Base-by-base conservation (phyloP, 2,329 filamentous ascomycete genomes). In the Trichoderma atroviride region DNA sequence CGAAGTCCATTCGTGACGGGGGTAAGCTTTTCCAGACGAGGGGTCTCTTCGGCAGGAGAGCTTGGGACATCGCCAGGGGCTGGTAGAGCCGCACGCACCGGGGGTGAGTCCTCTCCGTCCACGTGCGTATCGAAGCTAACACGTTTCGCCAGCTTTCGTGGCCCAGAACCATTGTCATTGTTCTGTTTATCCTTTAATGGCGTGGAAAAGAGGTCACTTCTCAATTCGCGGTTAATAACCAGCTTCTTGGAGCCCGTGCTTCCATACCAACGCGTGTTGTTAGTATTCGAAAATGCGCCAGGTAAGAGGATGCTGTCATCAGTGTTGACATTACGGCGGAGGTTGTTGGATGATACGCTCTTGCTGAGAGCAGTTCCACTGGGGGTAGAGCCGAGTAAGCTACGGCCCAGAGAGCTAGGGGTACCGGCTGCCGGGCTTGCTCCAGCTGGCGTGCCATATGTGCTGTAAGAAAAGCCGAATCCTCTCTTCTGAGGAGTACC, bases 401-500 rank as follows among this genome's bases (percentile, higher is more conserved):
- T 94, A 76, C 88, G 88, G 29, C 88, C 87, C 63, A 91, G 81
- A 22, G 85, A 85, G 47, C 88, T 89, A 5, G 92, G 91, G 7
- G 92, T 91, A 78, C 90, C 93, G 3, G 84, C 86, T 76, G 90
- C 89, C 5, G 91, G 87, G 27, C 87, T 87, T 73, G 89, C 92
- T 69, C 85, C 90, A 69, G 85, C 90, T 6, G 95, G 94, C 1
- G 92, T 94, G 56, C 93, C 93, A 75, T 97, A 97, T 2, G 91
- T 94, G 72, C 94, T 97, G 81, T 97, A 97, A 2, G 92, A 94
- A 78, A 97, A 97, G 3, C 95, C 95, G 77, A 93, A 97, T 5
- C 93, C 93, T 68, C 91, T 88, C 81, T 93, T 95, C 74, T 94
- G 92, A 0, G 94, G 94, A 0, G 94, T 97, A 35, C 90, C 87